These are phyloP conservation scores for Rostrohypoxylon terebratum DNA, from an alignment of 495 filamentous ascomycete genomes.

Conservation along the genomic window DNA sequence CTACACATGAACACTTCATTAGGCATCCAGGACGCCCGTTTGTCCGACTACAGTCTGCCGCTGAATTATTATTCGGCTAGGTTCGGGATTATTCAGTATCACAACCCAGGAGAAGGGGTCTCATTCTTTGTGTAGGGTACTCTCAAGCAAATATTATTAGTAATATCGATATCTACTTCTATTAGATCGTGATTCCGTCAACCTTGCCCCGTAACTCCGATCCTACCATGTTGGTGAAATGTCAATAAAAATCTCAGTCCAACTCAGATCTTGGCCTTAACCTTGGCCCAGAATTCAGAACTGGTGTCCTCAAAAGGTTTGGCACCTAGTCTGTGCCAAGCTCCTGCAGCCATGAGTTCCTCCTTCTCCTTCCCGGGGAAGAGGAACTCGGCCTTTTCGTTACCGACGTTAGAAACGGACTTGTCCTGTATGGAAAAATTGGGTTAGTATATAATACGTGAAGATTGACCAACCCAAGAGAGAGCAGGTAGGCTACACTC, in stretches of 20 bases:
- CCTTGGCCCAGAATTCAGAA: constrained; percentile 28
- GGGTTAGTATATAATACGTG: background rate
- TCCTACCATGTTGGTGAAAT: background rate
- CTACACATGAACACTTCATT: background rate
- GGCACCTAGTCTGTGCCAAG: constrained; percentile 44
- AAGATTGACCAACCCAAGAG: background rate
- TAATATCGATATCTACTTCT: constrained; percentile 2
- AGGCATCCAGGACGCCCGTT: constrained; percentile 27
- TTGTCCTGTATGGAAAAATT: constrained; percentile 35
- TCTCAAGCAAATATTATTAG: background rate
- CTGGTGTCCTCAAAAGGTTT: constrained; percentile 45
- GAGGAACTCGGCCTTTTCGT: constrained; percentile 41
- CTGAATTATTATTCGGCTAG: background rate
- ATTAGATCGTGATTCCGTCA: background rate
- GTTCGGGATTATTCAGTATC: background rate
- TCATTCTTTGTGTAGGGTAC: background rate
- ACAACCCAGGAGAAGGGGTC: background rate
- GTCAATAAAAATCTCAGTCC: background rate
- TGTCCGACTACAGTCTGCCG: constrained; percentile 10
- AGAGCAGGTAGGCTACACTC: constrained; percentile 2
- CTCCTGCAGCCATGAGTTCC: constrained; percentile 33
- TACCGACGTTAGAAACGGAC: constrained; percentile 41
- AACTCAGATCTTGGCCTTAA: constrained; percentile 34
- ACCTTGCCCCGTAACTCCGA: background rate
- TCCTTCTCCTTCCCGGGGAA: constrained; percentile 39